Conservation (phyloP, 1,284 basidiomycete species). For the Ceraceosorus guamensis region DNA sequence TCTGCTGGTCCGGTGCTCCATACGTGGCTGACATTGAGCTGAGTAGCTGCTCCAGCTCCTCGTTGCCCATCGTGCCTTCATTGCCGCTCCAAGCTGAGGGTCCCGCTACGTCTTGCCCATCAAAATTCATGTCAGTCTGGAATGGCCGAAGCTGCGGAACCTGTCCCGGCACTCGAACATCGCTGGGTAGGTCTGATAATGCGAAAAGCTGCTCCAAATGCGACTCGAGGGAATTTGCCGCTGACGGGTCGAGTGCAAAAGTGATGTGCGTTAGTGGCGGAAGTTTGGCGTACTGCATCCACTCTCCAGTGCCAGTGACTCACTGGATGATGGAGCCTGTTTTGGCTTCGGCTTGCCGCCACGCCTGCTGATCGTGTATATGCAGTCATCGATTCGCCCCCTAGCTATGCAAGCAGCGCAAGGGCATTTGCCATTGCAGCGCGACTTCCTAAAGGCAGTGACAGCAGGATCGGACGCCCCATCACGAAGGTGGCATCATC, state of each 20-base stretch:
- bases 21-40: constrained; percentile 1
- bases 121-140: constrained; percentile 1
- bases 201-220: constrained; percentile 35
- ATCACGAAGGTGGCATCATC: not conserved
- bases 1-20: not conserved
- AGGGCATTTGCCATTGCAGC: constrained; percentile 40
- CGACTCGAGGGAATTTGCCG: constrained; percentile 19
- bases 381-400: constrained; percentile 30
- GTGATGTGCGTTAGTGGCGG: not conserved
- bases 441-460: constrained; percentile 20
- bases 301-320: not conserved
- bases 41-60: not conserved
- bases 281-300: not conserved
- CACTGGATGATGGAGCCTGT: not conserved
- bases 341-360: constrained; percentile 43
- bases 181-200: constrained; percentile 32
- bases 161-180: constrained; percentile 28
- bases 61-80: not conserved
- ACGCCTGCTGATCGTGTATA: constrained; percentile 37
- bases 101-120: constrained; percentile 1
- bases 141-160: constrained; percentile 13
- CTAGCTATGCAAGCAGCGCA: constrained; percentile 33
- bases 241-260: not conserved
- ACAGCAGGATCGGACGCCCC: not conserved
- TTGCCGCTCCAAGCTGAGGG: not conserved